These are phyloP conservation scores for Aechmea fasciata DNA, from an alignment of 176 grass and related monocot species.

Conservation along the genomic window DNA sequence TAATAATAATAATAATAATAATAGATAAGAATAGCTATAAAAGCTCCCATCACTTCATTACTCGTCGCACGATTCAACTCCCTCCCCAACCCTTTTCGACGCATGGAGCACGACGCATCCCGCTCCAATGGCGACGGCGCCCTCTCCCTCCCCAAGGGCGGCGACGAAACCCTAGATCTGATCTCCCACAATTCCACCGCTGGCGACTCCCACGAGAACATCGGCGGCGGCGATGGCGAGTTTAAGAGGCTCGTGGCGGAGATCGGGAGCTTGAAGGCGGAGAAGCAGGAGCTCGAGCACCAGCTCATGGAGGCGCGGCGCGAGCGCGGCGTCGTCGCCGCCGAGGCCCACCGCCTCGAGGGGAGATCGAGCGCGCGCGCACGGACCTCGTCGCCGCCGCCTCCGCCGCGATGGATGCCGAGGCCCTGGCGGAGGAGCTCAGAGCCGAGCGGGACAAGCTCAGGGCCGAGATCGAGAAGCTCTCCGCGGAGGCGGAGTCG, in stretches of 20 bases:
- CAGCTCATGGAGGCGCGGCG: constrained; percentile 25
- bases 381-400: constrained; percentile 27
- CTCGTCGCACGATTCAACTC: neutral
- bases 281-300: constrained; percentile 34
- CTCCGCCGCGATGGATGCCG: constrained; percentile 10
- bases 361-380: constrained; percentile 23
- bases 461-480: constrained; percentile 1
- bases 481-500: too few relatives aligned
- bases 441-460: constrained; percentile 24
- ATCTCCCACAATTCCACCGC: too few relatives aligned
- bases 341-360: constrained; percentile 27
- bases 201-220: too few relatives aligned
- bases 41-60: too few relatives aligned
- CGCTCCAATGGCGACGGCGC: constrained; percentile 31
- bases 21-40: too few relatives aligned
- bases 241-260: constrained; percentile 1
- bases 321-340: constrained; percentile 20
- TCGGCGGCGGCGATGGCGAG: too few relatives aligned
- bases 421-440: constrained; percentile 8
- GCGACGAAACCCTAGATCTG: neutral
- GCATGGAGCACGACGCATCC: too few relatives aligned
- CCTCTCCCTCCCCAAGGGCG: constrained; percentile 7
- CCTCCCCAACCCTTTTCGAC: neutral
- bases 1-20: too few relatives aligned
- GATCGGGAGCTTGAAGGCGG: constrained; percentile 32